Base-by-base conservation (phyloP, 1,139 yeast species). In the Yamadazyma friedrichii region DNA sequence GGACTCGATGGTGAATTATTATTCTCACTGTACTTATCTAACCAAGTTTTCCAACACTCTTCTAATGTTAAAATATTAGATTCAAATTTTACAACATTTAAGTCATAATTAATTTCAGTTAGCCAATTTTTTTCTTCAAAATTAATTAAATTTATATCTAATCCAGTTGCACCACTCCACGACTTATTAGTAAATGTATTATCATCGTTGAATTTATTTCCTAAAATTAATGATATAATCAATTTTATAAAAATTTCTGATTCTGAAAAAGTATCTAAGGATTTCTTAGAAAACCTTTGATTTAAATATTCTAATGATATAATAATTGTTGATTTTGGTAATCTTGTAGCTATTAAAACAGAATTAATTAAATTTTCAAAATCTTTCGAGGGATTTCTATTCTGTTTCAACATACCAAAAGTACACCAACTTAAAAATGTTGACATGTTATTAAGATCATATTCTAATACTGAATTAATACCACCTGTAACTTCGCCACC, bases 131-230 rank as follows among this genome's bases (percentile, higher is more conserved):
- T 76, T 67, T 93, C 98, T 49, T 79, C 69, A 17, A 62, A 58
- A 54, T 91, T 88, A 47, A 93, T 71, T 31, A 74, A 66, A 3
- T 55, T 55, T 41, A 88, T 72, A 12, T 78, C 67, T 48, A 93
- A 74, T 20, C 95, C 95, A 11, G 97, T 87, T 16, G 97, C 98
- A 42, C 89, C 93, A 36, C 89, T 78, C 98, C 98, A 93, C 9
- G 96, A 88, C 57, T 82, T 82, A 66, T 91, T 93, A 46, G 96
- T 89, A 58, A 93, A 93, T 20, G 98, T 93, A 65, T 91, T 89
- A 67, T 93, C 98, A 62, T 93, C 98, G 59, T 91, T 89, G 61
- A 89, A 88, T 65, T 93, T 93, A 68, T 93, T 93, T 35, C 97
- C 95, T 48, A 93, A 71, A 31, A 93, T 78, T 36, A 93, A 73